These are phyloP conservation scores for Lathyrus tuberosus DNA, from an alignment of 306 rosid genomes.

Conservation along the genomic window DNA sequence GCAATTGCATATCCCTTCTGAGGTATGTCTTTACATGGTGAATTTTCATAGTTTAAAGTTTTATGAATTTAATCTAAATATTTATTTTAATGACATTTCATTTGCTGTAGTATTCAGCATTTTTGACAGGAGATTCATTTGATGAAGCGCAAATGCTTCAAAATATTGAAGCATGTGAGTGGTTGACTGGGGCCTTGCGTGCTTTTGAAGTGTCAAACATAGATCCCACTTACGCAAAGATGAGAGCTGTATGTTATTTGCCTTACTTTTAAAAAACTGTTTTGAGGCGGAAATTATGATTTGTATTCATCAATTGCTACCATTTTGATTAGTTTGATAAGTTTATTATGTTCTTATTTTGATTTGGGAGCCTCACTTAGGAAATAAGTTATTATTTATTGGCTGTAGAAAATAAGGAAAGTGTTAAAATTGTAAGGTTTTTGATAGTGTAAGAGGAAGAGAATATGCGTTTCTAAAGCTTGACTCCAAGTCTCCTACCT, in stretches of 20 bases:
- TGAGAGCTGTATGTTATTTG: constrained; percentile 79
- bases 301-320: not conserved
- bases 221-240: constrained; percentile 74
- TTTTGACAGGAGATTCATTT: constrained; percentile 82
- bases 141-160: constrained; percentile 77
- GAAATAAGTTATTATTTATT: not conserved
- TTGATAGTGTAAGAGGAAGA: constrained; percentile 8
- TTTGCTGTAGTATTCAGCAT: constrained; percentile 69
- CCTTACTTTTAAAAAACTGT: constrained; percentile 30
- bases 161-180: constrained; percentile 87
- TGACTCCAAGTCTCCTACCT: too few species aligned
- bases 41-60: constrained; percentile 33
- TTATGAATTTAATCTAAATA: constrained; percentile 20
- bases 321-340: not conserved
- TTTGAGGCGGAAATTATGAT: not conserved
- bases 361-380: not conserved
- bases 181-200: constrained; percentile 79
- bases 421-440: constrained; percentile 1
- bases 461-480: not conserved
- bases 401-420: not conserved
- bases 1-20: constrained; percentile 79
- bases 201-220: constrained; percentile 64
- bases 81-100: constrained; percentile 46
- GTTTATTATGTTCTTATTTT: not conserved
- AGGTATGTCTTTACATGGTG: constrained; percentile 55